These are phyloP conservation scores for Mycena galopus DNA, from an alignment of 768 basidiomycete genomes.

Conservation along the genomic window DNA sequence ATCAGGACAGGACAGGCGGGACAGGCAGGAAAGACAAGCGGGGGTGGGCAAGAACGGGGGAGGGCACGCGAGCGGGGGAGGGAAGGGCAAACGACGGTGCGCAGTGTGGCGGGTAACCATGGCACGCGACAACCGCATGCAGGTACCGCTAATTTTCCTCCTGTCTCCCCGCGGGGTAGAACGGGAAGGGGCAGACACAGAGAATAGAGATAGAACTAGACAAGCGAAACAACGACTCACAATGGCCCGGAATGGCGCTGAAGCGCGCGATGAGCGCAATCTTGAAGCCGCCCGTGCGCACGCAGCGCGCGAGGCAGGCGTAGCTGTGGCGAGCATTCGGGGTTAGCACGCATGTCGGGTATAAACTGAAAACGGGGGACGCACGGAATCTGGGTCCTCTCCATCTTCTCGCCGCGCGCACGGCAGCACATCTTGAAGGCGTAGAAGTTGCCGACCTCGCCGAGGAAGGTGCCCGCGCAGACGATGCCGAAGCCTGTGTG, in stretches of 20 bases:
- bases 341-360: not conserved
- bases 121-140: no score
- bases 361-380: not conserved
- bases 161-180: no score
- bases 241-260: conserved; percentile 90
- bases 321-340: conserved; percentile 45
- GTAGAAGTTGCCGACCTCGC: conserved; percentile 90
- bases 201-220: no score
- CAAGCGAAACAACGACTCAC: no score
- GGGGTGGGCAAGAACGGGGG: no score
- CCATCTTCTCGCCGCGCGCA: conserved; percentile 81
- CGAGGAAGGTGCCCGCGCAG: conserved; percentile 84
- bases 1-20: no score
- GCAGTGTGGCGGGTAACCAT: no score
- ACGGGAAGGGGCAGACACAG: no score
- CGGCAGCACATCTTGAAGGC: conserved; percentile 88
- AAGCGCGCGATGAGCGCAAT: conserved; percentile 83
- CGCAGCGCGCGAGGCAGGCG: conserved; percentile 73
- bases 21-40: no score
- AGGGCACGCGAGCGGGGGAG: no score
- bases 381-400: conserved; percentile 61
- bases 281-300: conserved; percentile 91
- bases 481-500: conserved; percentile 94
- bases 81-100: no score
- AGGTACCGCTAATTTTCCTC: no score